A percentile compares a stretch with the other conserved stretches of the same genome.
Conservation (phyloP, 2,329 filamentous ascomycete genomes). For the Trichoderma aggressivum region DNA sequence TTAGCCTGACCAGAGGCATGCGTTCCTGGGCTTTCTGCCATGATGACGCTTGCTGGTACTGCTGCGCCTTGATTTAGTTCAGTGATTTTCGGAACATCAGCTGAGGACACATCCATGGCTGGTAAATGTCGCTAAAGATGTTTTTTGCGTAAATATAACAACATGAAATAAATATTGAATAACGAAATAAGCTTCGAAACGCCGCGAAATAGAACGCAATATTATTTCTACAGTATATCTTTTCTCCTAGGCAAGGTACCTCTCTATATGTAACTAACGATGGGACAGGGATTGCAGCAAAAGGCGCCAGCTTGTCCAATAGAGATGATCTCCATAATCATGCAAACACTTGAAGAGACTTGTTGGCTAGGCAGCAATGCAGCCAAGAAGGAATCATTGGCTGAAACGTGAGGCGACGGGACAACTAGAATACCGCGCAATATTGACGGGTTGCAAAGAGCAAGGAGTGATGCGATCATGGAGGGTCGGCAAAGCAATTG, state of each 20-base stretch:
- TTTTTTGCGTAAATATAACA: not conserved
- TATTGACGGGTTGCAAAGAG: not conserved
- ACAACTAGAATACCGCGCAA: not conserved
- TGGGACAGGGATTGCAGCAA: not conserved
- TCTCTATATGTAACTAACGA: not conserved
- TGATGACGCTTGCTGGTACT: not conserved
- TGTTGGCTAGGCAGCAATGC: not conserved
- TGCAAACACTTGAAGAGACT: not conserved
- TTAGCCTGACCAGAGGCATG: not conserved
- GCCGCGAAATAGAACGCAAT: not conserved
- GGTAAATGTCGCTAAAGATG: not conserved
- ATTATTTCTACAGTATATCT: not conserved
- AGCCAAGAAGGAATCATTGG: not conserved
- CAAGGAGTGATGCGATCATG: not conserved
- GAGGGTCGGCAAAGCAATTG: not conserved
- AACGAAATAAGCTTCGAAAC: not conserved
- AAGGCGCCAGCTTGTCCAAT: not conserved
- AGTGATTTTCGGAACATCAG: not conserved
- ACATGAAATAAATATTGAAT: not conserved
- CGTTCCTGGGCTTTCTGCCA: no score
- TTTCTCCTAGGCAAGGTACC: not conserved
- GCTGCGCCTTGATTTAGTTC: not conserved
- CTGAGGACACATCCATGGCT: not conserved
- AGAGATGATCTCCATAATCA: not conserved
- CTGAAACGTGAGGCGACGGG: not conserved